A percentile compares a stretch with the other conserved stretches of the same genome.
These are phyloP conservation scores for Globisporangium acanthophoron DNA, from an alignment of 352 stramenopile genomes.

Conservation along the genomic window DNA sequence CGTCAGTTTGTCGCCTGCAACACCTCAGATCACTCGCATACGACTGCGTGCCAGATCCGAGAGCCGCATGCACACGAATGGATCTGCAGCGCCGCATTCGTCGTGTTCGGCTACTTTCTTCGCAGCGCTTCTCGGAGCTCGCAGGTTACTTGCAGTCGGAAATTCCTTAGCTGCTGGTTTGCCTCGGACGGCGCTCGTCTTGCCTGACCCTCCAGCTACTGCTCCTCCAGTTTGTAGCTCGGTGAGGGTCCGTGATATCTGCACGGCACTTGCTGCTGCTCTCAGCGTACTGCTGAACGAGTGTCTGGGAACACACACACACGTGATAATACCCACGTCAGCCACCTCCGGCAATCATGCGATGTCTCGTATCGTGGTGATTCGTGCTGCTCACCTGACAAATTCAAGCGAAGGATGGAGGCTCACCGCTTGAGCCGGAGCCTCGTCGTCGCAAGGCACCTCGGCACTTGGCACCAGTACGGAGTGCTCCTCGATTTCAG, in stretches of 20 bases:
- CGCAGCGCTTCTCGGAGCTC: neutral
- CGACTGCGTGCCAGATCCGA: slow-evolving; percentile 20
- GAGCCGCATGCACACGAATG: slow-evolving; percentile 28
- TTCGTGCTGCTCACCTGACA: slow-evolving; percentile 17
- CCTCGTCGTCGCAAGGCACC: slow-evolving; percentile 4
- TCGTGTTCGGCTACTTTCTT: slow-evolving; percentile 2
- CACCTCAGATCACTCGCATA: neutral
- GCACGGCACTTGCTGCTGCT: slow-evolving; percentile 1
- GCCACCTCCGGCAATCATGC: neutral
- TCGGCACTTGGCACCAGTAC: neutral
- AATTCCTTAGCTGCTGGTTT: neutral
- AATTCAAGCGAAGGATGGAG: slow-evolving; percentile 20
- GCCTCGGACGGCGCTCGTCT: neutral
- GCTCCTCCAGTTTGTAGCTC: neutral
- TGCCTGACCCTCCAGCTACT: neutral
- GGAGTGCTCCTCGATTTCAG: neutral
- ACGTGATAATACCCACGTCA: neutral
- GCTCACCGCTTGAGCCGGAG: neutral
- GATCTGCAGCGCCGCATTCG: slow-evolving; percentile 11
- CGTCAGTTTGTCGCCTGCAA: neutral
- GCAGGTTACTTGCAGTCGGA: slow-evolving; percentile 4
- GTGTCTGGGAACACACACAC: slow-evolving; percentile 13
- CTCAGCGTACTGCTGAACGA: slow-evolving; percentile 28
- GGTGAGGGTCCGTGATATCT: slow-evolving; percentile 2
- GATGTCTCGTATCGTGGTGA: too few relatives aligned